Evolutionary conservation across 2,329 filamentous ascomycete genomes (phyloP).

Genomic region (Hawksworthiomyces lignivorus): DNA sequence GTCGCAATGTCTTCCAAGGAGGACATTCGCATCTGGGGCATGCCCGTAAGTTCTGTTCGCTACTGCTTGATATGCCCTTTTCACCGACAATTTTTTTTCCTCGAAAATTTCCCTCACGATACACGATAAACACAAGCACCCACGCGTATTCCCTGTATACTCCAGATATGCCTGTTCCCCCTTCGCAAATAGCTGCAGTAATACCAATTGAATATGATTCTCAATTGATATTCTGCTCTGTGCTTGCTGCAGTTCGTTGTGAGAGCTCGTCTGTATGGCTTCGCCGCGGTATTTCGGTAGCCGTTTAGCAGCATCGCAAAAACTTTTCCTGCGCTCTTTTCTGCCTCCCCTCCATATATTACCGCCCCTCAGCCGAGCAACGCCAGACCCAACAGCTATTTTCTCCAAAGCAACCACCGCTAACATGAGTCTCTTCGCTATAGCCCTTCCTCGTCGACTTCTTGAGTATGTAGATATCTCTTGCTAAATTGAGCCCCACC

Average conservation of each 20-base stretch:
- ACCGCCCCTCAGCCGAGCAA: background rate
- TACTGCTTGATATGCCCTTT: background rate
- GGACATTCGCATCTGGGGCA: conserved; percentile 55
- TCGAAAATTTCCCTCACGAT: conserved; percentile 21
- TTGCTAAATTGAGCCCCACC: too few species aligned
- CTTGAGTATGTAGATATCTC: conserved; percentile 69
- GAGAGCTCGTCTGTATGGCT: too few species aligned
- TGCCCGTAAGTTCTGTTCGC: conserved; percentile 55
- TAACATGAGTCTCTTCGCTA: conserved; percentile 25
- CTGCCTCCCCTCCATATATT: background rate
- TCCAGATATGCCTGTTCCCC: too few species aligned
- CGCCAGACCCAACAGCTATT: too few species aligned
- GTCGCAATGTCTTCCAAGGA: conserved; percentile 48
- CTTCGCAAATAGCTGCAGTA: too few species aligned
- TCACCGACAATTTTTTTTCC: conserved; percentile 9
- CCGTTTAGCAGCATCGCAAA: background rate
- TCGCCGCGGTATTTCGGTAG: too few species aligned
- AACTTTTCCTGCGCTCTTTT: background rate
- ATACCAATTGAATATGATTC: conserved; percentile 3
- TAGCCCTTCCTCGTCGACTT: conserved; percentile 97
- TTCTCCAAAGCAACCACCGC: too few species aligned
- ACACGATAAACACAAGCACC: background rate
- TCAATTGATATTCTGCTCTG: background rate
- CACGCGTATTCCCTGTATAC: background rate
- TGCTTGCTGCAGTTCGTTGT: too few species aligned